phyloP scores from a whole-genome alignment of 495 filamentous ascomycete genomes.

The Aspergillus sparsus region DNA sequence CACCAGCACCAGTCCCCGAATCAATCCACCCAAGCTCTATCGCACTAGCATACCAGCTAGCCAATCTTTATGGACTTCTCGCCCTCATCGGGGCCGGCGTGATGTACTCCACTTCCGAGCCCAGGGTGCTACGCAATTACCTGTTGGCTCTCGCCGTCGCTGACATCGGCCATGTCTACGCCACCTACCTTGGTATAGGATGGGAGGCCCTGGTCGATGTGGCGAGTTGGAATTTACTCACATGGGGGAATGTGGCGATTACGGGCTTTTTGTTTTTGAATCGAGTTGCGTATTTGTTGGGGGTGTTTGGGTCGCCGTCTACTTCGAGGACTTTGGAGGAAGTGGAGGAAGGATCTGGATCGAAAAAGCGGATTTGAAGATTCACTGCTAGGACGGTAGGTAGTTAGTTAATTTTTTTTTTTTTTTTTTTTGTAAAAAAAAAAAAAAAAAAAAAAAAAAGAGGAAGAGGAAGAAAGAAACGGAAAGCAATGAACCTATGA shows the following conservation, averaged over 20 bases:
- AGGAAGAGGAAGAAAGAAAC: too few species aligned
- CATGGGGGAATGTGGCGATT: constrained; percentile 71
- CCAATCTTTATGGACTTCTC: constrained; percentile 68
- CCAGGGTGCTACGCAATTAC: constrained; percentile 67
- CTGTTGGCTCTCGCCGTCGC: constrained; percentile 63
- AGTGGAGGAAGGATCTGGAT: constrained; percentile 25
- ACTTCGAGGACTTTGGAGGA: constrained; percentile 47
- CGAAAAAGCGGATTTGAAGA: constrained; percentile 17
- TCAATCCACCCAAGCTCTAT: constrained; percentile 43
- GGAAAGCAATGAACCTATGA: too few species aligned
- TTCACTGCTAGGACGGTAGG: neutral
- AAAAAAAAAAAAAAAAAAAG: too few species aligned
- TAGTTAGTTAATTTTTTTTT: too few species aligned
- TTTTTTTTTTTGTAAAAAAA: too few species aligned
- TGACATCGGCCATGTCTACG: constrained; percentile 69
- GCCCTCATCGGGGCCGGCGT: constrained; percentile 61
- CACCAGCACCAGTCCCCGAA: constrained; percentile 31
- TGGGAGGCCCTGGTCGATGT: constrained; percentile 54
- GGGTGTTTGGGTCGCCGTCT: constrained; percentile 58
- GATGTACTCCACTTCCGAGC: constrained; percentile 62
- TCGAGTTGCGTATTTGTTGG: constrained; percentile 57
- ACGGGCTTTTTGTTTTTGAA: constrained; percentile 59
- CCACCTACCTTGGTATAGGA: constrained; percentile 61
- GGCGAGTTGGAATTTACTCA: constrained; percentile 64
- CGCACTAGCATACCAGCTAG: constrained; percentile 61